Conservation (phyloP, 2,329 filamentous ascomycete species). For the Hypoxylon sp. region DNA sequence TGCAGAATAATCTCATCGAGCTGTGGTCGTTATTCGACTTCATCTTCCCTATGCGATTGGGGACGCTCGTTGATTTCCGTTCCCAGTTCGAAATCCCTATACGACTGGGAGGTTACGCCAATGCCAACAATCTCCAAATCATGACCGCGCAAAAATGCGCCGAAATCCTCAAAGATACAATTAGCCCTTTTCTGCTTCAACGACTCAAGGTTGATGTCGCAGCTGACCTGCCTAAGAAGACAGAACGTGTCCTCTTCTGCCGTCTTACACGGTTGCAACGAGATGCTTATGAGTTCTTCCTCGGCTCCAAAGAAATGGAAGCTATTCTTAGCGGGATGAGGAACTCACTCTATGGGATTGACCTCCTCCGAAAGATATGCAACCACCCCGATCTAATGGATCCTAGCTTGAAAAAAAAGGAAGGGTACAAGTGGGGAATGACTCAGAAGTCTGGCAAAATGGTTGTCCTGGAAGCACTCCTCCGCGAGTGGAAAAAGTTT, state of each 20-base stretch:
- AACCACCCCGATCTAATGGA: constrained; percentile 94
- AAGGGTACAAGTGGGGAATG: constrained; percentile 81
- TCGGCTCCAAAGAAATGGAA: constrained; percentile 86
- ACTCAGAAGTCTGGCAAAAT: constrained; percentile 90
- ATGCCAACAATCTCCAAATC: constrained; percentile 92
- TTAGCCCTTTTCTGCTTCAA: constrained; percentile 92
- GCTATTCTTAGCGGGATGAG: constrained; percentile 80
- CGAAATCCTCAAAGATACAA: constrained; percentile 91
- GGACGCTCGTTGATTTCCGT: constrained; percentile 90
- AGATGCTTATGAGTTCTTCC: constrained; percentile 82
- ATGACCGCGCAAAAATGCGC: constrained; percentile 96
- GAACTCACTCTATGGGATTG: constrained; percentile 89
- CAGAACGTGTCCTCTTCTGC: constrained; percentile 95
- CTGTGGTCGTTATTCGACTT: constrained; percentile 99
- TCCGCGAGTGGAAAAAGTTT: constrained; percentile 88
- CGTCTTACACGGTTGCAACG: constrained; percentile 86
- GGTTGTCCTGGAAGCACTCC: constrained; percentile 88
- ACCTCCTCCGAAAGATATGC: constrained; percentile 94
- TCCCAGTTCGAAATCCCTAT: constrained; percentile 95
- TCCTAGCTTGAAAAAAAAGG: constrained; percentile 65
- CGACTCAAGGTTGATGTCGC: constrained; percentile 95
- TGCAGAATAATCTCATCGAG: constrained; percentile 96
- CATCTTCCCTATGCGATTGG: constrained; percentile 94
- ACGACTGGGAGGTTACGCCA: constrained; percentile 91
- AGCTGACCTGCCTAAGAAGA: constrained; percentile 93